Evolutionary conservation across 768 basidiomycete genomes (phyloP).

Genomic region (Lactifluus hygrophoroides): DNA sequence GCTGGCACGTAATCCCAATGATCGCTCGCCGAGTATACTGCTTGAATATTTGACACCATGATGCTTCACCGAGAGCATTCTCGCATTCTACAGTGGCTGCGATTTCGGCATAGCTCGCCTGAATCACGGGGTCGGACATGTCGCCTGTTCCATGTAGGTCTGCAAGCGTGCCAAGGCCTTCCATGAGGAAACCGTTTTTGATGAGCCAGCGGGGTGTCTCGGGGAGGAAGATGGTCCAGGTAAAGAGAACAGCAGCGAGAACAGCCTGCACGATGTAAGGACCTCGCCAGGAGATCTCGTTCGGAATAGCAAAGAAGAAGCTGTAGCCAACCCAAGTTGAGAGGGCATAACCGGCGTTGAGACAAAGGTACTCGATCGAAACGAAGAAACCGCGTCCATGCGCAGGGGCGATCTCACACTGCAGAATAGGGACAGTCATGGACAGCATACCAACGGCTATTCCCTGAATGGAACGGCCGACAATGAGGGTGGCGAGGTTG

Average conservation of each 20-base stretch:
- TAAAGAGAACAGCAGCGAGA: conserved; percentile 38
- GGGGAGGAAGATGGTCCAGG: conserved; percentile 41
- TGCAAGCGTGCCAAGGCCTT: conserved; percentile 45
- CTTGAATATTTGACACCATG: conserved; percentile 42
- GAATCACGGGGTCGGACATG: conserved; percentile 33
- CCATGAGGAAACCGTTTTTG: conserved; percentile 42
- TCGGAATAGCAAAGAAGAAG: conserved; percentile 40
- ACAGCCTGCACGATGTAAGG: conserved; percentile 47
- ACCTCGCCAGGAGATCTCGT: conserved; percentile 47
- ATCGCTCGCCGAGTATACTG: conserved; percentile 41
- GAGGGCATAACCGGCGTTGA: conserved; percentile 42
- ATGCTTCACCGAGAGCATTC: conserved; percentile 31
- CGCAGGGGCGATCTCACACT: conserved; percentile 21
- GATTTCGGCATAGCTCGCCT: conserved; percentile 38
- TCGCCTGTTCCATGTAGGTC: conserved; percentile 49
- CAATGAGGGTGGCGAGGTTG: conserved; percentile 44
- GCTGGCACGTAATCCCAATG: conserved; percentile 46
- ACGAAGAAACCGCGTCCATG: conserved; percentile 43
- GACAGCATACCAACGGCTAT: conserved; percentile 57
- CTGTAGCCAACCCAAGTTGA: conserved; percentile 43
- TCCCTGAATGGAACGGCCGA: conserved; percentile 64
- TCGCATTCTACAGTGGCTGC: conserved; percentile 34
- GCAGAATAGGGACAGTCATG: conserved; percentile 16
- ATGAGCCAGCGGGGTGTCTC: conserved; percentile 49
- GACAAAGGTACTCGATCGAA: conserved; percentile 44